These are phyloP conservation scores for Aureobasidium zeae DNA, from an alignment of 2,329 filamentous ascomycete species.

Conservation along the genomic window DNA sequence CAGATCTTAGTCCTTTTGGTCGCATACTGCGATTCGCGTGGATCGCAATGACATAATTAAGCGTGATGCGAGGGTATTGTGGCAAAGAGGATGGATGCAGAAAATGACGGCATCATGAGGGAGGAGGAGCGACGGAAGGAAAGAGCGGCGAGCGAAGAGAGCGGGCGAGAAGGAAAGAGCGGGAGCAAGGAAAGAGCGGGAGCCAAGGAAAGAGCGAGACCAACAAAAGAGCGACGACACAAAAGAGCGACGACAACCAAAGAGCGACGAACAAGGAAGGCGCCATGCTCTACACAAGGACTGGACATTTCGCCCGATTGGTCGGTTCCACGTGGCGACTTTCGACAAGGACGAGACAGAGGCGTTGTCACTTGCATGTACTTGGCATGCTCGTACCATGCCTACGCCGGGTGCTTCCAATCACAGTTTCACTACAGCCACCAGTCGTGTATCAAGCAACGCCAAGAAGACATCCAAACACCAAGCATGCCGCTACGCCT, in stretches of 20 bases:
- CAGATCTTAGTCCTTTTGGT: too few relatives aligned
- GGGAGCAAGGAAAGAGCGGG: too few relatives aligned
- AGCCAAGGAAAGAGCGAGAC: too few relatives aligned
- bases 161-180: too few relatives aligned
- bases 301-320: slow-evolving; percentile 67
- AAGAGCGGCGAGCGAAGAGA: too few relatives aligned
- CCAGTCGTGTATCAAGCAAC: slow-evolving; percentile 79
- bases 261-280: too few relatives aligned
- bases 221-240: neutral
- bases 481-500: neutral
- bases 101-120: too few relatives aligned
- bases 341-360: slow-evolving; percentile 33
- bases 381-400: slow-evolving; percentile 56
- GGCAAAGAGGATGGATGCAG: too few relatives aligned
- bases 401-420: slow-evolving; percentile 92
- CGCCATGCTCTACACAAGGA: too few relatives aligned
- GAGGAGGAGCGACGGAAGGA: too few relatives aligned
- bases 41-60: slow-evolving; percentile 75
- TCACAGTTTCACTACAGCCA: too few relatives aligned
- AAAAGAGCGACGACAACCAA: neutral
- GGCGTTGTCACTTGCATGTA: slow-evolving; percentile 42
- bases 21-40: too few relatives aligned
- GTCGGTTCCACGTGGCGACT: slow-evolving; percentile 59
- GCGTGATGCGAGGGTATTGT: slow-evolving; percentile 74
- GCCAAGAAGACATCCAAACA: slow-evolving; percentile 45